Conservation (phyloP, 768 basidiomycete genomes). For the Auricularia heimuer region DNA sequence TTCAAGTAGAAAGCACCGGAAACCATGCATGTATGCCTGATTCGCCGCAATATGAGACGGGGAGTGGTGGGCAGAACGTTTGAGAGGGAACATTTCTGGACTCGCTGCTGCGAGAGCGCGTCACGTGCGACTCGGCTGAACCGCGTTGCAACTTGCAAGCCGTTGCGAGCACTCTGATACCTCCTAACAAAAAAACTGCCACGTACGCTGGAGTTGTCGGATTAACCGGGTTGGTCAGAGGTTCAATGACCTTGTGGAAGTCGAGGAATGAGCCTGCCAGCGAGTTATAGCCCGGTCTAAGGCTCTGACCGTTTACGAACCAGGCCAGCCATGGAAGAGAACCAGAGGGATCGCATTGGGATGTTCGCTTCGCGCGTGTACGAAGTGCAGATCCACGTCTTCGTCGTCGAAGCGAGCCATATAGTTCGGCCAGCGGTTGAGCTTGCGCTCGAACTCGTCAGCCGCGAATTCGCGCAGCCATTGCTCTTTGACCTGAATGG, state of each 20-base stretch:
- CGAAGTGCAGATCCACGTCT: conserved; percentile 9
- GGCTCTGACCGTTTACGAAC: neutral
- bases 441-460: neutral
- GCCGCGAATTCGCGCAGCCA: neutral
- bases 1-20: too few relatives aligned
- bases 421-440: conserved; percentile 9
- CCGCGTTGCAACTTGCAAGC: too few relatives aligned
- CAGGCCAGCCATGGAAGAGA: conserved; percentile 12
- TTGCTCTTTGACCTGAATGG: neutral
- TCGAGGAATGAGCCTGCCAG: conserved; percentile 11
- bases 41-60: too few relatives aligned
- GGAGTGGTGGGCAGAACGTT: too few relatives aligned
- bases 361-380: conserved; percentile 7
- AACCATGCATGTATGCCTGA: too few relatives aligned
- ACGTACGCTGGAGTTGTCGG: neutral
- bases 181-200: too few relatives aligned
- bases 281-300: neutral
- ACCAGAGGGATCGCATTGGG: conserved; percentile 9
- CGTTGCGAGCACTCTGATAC: too few relatives aligned
- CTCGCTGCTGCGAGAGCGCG: too few relatives aligned
- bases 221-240: conserved; percentile 7
- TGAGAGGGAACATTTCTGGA: too few relatives aligned
- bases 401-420: conserved; percentile 6
- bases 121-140: too few relatives aligned
- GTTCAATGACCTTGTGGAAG: conserved; percentile 13